Evolutionary conservation across 2,329 filamentous ascomycete species (phyloP), one percentile per base, ranked within the genome.

Genomic region (Boeremia lycopersici): DNA sequence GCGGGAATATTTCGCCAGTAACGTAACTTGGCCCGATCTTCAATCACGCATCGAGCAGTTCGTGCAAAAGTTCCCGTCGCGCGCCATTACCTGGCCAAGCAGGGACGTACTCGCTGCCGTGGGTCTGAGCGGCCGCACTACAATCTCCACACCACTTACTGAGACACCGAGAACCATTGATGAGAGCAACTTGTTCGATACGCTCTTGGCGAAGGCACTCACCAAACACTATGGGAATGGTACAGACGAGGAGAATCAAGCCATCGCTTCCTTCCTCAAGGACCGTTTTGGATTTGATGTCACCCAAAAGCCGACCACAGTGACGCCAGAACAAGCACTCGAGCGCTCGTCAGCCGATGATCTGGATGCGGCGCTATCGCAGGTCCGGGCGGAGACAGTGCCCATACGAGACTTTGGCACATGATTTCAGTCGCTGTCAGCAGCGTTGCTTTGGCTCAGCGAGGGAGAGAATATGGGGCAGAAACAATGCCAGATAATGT

Each of bases 61-160:
- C 23, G 62, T 65, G 9, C 48, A 61, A 30, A 62, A 48, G 13
- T 43, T 34, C 8, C 62, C 68, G 2, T 19, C 61, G 11, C 64
- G 59, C n/a, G 67, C 62, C 39, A 60, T 60, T 15, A 41, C 44
- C 9, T 71, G 68, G 69, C 53, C 57, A 2, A 36, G 19, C 8
- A 40, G 43, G 35, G 66, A 69, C 13, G 48, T 54, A 10, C 53
- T 69, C 13, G 67, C 69, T 7, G 69, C 67, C 10, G 62, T 69
- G 59, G 66, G 63, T 2, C 26, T 71, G 19, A 38, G 53, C 39
- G 56, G 55, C 42, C 39, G 47, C 8, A 57, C 61, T 6, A 52
- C 28, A 2, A 53, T 67, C 26, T 12, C 23, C 11, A 50, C 48
- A 25, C 41, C 29, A 17, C 41, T 30, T 30, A 48, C 46, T 7